Evolutionary conservation across 1,139 yeast genomes (phyloP), one percentile per base, ranked within the genome.

Genomic region (Taphrina betulina): DNA sequence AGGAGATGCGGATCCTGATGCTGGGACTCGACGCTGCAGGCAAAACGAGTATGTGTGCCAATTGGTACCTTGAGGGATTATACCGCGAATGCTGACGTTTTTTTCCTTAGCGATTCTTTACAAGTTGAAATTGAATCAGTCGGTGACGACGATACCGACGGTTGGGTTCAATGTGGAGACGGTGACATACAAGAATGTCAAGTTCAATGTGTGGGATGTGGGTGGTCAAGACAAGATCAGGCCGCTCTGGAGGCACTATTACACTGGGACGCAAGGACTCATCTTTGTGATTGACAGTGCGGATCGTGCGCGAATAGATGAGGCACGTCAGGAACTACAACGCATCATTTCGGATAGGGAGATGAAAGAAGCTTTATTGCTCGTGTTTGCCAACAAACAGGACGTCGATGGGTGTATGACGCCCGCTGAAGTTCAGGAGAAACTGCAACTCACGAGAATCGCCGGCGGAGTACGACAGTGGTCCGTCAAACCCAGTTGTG

Each of bases 151-250:
- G 0, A 95, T 87, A 4, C 96, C 96, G 23, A 90, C 96, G 0
- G 96, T 89, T 24, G 96, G 96, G 1, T 90, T 87, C 73, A 89
- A 89, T 70, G 95, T 89, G 58, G 96, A 90, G 71, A 87, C 95
- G 5, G 89, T 90, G 63, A 82, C 85, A 60, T 90, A 85, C 70
- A 86, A 85, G 69, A 87, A 87, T 69, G 83, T 89, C 60, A 82
- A 86, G 60, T 88, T 89, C 75, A 92, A 92, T 61, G 94, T 92
- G 63, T 90, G 96, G 96, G 96, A 89, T 70, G 94, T 94, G 58
- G 96, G 96, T 72, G 96, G 95, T 69, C 96, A 88, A 72, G 95
- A 87, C 66, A 77, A 95, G 69, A 80, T 87, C 63, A 78, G 95
- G 66, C 95, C 95, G 0, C 75, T 89, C 55, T 89, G 97, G 96